Evolutionary conservation across 176 grass and related monocot genomes (phyloP), one percentile per base, ranked within the genome.

Genomic region (Oryza longistaminata): DNA sequence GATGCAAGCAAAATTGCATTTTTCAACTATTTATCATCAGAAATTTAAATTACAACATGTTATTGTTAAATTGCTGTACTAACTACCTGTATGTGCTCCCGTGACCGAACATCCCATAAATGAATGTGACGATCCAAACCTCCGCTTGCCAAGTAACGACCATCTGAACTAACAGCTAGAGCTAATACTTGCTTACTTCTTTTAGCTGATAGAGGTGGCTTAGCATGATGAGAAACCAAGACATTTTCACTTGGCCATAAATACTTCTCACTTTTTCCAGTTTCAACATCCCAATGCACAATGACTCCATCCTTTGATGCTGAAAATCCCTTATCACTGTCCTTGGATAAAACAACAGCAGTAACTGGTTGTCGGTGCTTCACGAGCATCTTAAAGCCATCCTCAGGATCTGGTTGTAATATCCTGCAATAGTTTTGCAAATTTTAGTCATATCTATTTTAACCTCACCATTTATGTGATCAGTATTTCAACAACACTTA

Each of bases 31-130:
- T 33, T 75, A 46, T 75, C 77, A 46, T 75, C 77, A 17, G 53
- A 87, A 31, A 46, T 87, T 71, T 17, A 68, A 87, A 31, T 43
- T 60, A 34, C 33, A 58, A 85, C 55, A 48, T 70, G 19, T 8
- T 31, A 69, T 7, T 68, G 1, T 58, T 44, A 72, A 62, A 42
- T 82, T 21, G 10, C 3, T 77, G 22, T 9, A 55, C 11, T 70
- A 16, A 45, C 5, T 87, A 97, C 94, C 94, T 94, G 92, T 74
- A 97, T 84, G 74, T 97, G 94, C 53, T 88, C 81, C 77, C 73
- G 83, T 67, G 94, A 90, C 10, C 94, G 85, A 77, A 83, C 82
- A 94, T 97, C 94, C 94, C 94, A 97, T 84, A 97, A 87, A 89
- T 97, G 94, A 11, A 94, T 78, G 76, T 97, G 94, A 27, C 92